phyloP scores from a whole-genome alignment of 2,329 filamentous ascomycete species.

The Fusarium ramigenum region DNA sequence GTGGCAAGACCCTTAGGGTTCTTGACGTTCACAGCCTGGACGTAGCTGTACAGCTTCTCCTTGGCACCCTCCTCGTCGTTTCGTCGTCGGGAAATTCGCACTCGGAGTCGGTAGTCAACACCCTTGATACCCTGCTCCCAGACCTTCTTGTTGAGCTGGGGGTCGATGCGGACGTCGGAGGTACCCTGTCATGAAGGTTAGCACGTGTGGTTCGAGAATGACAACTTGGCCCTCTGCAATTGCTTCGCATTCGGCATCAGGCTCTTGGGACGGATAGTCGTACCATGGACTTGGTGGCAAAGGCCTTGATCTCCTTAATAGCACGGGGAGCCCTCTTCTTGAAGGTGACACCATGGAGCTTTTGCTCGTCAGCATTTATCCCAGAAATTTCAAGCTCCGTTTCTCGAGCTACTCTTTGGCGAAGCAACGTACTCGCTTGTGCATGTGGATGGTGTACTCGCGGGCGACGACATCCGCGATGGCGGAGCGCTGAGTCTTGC shows the following conservation, averaged over 20 bases:
- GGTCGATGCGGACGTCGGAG: slow-evolving; percentile 96
- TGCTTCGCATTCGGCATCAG: slow-evolving; percentile 18
- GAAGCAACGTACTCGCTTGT: slow-evolving; percentile 76
- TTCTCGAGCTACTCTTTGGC: slow-evolving; percentile 18
- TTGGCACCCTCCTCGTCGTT: slow-evolving; percentile 99
- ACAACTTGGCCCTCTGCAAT: slow-evolving; percentile 12
- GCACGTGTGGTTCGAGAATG: slow-evolving; percentile 15
- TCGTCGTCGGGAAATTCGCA: slow-evolving; percentile 99
- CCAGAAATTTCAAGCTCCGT: slow-evolving; percentile 7
- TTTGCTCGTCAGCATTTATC: slow-evolving; percentile 35
- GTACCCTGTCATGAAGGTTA: slow-evolving; percentile 74
- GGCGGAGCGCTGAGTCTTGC: slow-evolving; percentile 78
- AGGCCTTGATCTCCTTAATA: slow-evolving; percentile 99
- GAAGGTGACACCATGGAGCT: slow-evolving; percentile 98
- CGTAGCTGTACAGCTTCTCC: slow-evolving; percentile 99
- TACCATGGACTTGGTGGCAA: slow-evolving; percentile 97
- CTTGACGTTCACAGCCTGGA: slow-evolving; percentile 99
- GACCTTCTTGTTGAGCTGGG: slow-evolving; percentile 99
- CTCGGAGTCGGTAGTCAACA: slow-evolving; percentile 94
- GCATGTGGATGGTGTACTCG: slow-evolving; percentile 99
- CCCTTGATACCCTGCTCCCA: slow-evolving; percentile 99
- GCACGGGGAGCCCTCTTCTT: slow-evolving; percentile 99
- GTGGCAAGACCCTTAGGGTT: slow-evolving; percentile 98
- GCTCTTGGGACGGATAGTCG: slow-evolving; percentile 49
- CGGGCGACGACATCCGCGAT: slow-evolving; percentile 98